These are phyloP conservation scores for Decorospora gaudefroyi DNA, from an alignment of 2,329 filamentous ascomycete genomes.

Conservation along the genomic window DNA sequence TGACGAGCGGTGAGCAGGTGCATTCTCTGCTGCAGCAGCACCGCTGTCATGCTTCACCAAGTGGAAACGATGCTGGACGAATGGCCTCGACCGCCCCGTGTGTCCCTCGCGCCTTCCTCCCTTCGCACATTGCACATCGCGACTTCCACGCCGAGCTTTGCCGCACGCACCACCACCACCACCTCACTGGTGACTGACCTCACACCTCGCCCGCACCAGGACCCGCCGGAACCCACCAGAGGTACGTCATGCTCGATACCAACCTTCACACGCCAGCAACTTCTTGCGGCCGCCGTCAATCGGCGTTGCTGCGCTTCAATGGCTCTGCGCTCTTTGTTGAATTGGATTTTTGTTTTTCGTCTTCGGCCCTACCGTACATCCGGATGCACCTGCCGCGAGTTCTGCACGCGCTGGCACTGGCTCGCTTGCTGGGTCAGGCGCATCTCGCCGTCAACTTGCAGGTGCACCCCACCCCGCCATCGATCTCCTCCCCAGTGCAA, in stretches of 20 bases:
- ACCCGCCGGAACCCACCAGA: no score
- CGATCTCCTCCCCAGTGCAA: background rate
- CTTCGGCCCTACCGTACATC: conserved; percentile 12
- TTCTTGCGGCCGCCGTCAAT: background rate
- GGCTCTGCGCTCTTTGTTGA: conserved; percentile 18
- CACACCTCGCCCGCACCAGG: no score
- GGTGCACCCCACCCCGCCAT: conserved; percentile 1
- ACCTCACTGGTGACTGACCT: conserved; percentile 9
- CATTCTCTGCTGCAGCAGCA: conserved; percentile 9
- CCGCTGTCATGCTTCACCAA: conserved; percentile 1
- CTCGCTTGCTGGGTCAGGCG: conserved; percentile 21
- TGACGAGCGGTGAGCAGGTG: conserved; percentile 17
- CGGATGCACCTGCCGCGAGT: conserved; percentile 8
- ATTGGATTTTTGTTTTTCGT: conserved; percentile 9
- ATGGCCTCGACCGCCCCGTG: conserved; percentile 5
- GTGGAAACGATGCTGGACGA: conserved; percentile 5
- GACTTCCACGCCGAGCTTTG: conserved; percentile 10
- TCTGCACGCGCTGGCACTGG: conserved; percentile 22
- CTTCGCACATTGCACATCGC: background rate
- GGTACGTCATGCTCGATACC: conserved; percentile 11
- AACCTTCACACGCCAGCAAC: background rate
- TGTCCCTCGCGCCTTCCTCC: conserved; percentile 1
- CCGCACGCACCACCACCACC: background rate
- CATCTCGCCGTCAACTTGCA: conserved; percentile 13
- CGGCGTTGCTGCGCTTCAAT: conserved; percentile 17